Conservation (phyloP, 164 flowering plant species). For the Dillenia turbinata region DNA sequence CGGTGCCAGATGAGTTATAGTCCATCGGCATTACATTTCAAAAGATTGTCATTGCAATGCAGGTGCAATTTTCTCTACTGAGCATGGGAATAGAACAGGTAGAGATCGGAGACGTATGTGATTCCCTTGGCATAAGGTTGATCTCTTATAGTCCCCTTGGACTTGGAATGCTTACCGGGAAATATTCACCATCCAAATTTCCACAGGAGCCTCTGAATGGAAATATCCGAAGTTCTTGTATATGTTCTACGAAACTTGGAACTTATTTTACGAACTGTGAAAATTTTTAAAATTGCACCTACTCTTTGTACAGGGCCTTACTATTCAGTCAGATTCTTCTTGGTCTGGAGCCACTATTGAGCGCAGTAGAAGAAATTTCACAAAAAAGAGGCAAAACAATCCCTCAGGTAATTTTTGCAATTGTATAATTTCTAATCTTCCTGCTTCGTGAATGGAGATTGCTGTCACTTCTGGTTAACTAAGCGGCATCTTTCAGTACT, state of each 20-base stretch:
- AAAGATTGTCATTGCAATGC: not conserved
- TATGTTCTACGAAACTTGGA: not conserved
- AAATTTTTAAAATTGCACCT: not conserved
- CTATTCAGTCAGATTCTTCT: constrained; percentile 84
- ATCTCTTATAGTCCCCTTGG: constrained; percentile 94
- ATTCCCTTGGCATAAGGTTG: constrained; percentile 70
- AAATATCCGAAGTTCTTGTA: not conserved
- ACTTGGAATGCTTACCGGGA: constrained; percentile 97
- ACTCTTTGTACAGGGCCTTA: constrained; percentile 39
- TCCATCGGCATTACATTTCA: too few species aligned
- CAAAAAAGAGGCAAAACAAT: constrained; percentile 59
- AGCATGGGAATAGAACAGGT: constrained; percentile 79
- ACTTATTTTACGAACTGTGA: not conserved
- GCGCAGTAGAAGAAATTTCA: constrained; percentile 49
- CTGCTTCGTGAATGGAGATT: too few species aligned
- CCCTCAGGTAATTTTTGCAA: constrained; percentile 51
- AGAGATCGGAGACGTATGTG: constrained; percentile 72
- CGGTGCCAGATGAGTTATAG: too few species aligned
- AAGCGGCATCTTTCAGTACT: too few species aligned
- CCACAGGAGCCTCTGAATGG: constrained; percentile 80
- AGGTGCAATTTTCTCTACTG: constrained; percentile 93
- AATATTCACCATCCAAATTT: constrained; percentile 67
- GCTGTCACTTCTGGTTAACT: too few species aligned
- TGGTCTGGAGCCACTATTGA: constrained; percentile 63
- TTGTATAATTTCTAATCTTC: too few species aligned